Evolutionary conservation across 2,329 filamentous ascomycete species (phyloP).

Genomic region (Aspergillus luchuensis): DNA sequence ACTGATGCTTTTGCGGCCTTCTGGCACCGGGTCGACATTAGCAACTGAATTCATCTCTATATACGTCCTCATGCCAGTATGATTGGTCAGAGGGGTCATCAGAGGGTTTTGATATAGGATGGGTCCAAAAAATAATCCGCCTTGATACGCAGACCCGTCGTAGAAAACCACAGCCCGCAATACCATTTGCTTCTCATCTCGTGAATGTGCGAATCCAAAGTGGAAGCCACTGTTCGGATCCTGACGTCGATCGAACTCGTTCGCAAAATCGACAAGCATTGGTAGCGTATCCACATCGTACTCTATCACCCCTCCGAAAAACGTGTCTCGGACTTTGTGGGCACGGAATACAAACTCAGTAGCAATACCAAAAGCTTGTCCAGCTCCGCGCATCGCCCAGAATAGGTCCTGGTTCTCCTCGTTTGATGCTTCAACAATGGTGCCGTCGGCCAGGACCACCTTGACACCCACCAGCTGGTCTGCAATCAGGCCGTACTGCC

Average conservation of each 20-base stretch:
- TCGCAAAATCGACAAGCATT: slow-evolving; percentile 13
- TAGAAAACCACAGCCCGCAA: slow-evolving; percentile 9
- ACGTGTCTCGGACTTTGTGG: not conserved
- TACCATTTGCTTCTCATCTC: not conserved
- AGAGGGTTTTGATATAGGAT: not conserved
- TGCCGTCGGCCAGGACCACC: slow-evolving; percentile 29
- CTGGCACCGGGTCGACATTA: slow-evolving; percentile 11
- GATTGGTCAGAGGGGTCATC: not conserved
- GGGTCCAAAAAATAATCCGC: slow-evolving; percentile 6
- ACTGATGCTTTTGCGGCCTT: slow-evolving; percentile 11
- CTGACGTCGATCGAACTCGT: slow-evolving; percentile 12
- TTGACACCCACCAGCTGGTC: slow-evolving; percentile 1
- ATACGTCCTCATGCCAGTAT: slow-evolving; percentile 11
- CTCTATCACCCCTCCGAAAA: slow-evolving; percentile 11
- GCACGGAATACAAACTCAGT: slow-evolving; percentile 40
- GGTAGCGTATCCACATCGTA: slow-evolving; percentile 6
- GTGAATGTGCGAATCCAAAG: slow-evolving; percentile 12
- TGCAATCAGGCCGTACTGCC: not conserved
- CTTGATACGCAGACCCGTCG: slow-evolving; percentile 1
- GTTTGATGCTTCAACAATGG: slow-evolving; percentile 40
- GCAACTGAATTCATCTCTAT: slow-evolving; percentile 6
- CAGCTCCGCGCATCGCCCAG: slow-evolving; percentile 49
- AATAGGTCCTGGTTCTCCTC: slow-evolving; percentile 50
- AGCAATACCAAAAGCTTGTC: slow-evolving; percentile 47
- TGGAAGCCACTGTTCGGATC: slow-evolving; percentile 14